Conservation (phyloP, 1,139 yeast species). For the Suhomyces ambrosiae region DNA sequence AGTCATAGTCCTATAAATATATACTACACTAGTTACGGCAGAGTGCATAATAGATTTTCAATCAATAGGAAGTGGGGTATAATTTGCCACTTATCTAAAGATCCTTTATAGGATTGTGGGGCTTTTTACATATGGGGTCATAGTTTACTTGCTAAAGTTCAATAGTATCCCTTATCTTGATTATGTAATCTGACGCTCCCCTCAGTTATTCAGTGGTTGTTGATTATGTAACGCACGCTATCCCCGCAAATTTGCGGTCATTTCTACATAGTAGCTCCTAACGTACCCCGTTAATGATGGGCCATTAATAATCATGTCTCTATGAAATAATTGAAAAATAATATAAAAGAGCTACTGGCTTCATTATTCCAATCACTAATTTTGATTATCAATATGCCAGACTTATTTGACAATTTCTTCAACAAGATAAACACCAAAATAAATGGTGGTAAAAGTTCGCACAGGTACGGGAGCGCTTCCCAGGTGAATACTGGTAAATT, state of each 20-base stretch:
- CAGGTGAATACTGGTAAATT: constrained; percentile 44
- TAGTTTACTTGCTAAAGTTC: not conserved
- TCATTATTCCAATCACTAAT: not conserved
- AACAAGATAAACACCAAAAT: constrained; percentile 33
- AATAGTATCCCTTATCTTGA: not conserved
- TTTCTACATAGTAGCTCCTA: not conserved
- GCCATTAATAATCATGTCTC: not conserved
- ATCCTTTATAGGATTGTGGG: not conserved
- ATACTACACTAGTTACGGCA: not conserved
- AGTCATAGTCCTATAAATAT: not conserved
- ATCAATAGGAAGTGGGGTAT: not conserved
- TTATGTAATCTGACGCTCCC: constrained; percentile 1
- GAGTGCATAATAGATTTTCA: not conserved
- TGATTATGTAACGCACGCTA: not conserved
- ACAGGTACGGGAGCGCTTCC: constrained; percentile 33
- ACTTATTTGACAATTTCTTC: constrained; percentile 46
- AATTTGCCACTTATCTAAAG: too few species aligned
- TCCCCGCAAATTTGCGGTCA: constrained; percentile 6
- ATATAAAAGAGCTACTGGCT: constrained; percentile 1
- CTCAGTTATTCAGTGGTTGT: constrained; percentile 1
- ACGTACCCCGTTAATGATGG: not conserved
- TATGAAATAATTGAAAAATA: not conserved
- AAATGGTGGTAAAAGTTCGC: constrained; percentile 37
- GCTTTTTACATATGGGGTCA: not conserved
- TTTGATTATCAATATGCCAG: constrained; percentile 34